Conservation (phyloP, 306 rosid species). For the Sicyos edulis region DNA sequence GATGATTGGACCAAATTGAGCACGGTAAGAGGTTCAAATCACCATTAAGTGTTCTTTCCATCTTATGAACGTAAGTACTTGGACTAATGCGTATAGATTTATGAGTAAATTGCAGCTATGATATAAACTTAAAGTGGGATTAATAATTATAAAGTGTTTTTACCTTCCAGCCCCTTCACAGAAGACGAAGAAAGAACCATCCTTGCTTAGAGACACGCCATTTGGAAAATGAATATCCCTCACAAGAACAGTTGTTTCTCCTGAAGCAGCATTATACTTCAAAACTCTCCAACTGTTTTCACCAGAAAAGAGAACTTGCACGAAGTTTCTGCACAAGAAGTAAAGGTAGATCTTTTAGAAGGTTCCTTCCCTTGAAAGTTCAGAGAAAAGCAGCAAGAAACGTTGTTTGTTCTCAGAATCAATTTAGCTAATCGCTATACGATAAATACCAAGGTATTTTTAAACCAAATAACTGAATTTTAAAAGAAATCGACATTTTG, state of each 20-base stretch:
- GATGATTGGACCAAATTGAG: too few relatives aligned
- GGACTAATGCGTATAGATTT: background rate
- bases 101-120: background rate
- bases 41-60: background rate
- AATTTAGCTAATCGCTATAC: background rate
- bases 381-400: background rate
- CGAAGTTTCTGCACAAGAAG: constrained; percentile 58
- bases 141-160: background rate
- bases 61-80: background rate
- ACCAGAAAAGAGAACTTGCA: constrained; percentile 65
- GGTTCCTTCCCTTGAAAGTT: background rate
- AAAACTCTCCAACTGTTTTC: constrained; percentile 73
- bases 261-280: constrained; percentile 61
- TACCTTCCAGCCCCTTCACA: constrained; percentile 84
- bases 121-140: background rate
- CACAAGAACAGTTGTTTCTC: constrained; percentile 75
- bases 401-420: too few relatives aligned
- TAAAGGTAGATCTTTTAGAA: background rate
- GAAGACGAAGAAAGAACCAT: constrained; percentile 70
- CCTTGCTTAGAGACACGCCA: constrained; percentile 88
- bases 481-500: background rate
- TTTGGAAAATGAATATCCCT: constrained; percentile 74
- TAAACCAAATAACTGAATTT: background rate
- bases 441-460: background rate
- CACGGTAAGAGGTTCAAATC: too few relatives aligned